Evolutionary conservation across 257 asterid species (phyloP).

Genomic region (Ballota nigra): DNA sequence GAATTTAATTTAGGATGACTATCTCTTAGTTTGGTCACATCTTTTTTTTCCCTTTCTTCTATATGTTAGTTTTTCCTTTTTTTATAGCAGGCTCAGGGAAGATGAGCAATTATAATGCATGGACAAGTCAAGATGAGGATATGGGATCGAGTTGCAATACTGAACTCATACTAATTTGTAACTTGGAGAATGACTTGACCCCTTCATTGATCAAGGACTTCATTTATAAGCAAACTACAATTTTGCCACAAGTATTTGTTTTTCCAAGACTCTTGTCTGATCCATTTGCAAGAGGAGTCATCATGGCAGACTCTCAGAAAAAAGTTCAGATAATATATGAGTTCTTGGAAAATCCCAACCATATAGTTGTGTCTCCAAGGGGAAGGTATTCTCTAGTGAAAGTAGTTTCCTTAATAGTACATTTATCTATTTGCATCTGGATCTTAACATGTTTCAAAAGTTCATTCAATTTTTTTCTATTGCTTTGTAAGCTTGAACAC

Average conservation of each 20-base stretch:
- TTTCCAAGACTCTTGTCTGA: slow-evolving; percentile 37
- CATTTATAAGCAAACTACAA: slow-evolving; percentile 34
- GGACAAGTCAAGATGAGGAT: slow-evolving; percentile 40
- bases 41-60: background rate
- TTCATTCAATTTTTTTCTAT: slow-evolving; percentile 3
- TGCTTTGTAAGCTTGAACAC: background rate
- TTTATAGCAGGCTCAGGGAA: background rate
- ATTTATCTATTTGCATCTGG: background rate
- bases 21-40: background rate
- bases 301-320: slow-evolving; percentile 38
- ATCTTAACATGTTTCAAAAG: background rate
- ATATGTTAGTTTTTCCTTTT: background rate
- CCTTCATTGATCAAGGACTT: slow-evolving; percentile 37
- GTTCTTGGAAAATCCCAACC: slow-evolving; percentile 44
- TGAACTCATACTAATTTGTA: slow-evolving; percentile 33
- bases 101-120: background rate
- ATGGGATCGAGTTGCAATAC: slow-evolving; percentile 34
- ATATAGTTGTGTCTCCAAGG: slow-evolving; percentile 48
- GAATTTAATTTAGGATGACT: background rate
- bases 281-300: slow-evolving; percentile 46
- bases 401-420: background rate
- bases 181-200: slow-evolving; percentile 49
- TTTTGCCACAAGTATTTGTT: slow-evolving; percentile 42
- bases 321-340: slow-evolving; percentile 34
- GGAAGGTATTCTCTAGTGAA: slow-evolving; percentile 48